Base-by-base conservation (phyloP, 169 alveolate species). In the Eimeria necatrix region DNA sequence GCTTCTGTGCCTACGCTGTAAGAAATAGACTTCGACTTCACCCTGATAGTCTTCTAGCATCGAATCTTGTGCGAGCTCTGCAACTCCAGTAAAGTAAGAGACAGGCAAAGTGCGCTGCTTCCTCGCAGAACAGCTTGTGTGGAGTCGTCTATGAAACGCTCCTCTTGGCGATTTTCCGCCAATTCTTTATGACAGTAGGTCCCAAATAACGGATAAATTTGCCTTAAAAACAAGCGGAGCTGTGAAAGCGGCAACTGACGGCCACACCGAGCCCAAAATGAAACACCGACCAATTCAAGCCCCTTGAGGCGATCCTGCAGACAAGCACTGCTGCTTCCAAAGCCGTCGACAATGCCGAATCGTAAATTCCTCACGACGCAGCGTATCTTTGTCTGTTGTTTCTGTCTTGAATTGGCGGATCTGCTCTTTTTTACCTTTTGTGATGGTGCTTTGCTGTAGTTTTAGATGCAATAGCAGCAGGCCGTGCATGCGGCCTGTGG, bases 221-320 rank as follows among this genome's bases (percentile, higher is more conserved):
- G 60, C 64, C 22, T 76, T 76, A 76, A 76, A 76, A 76, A 46
- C 10, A 76, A 51, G 49, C 48, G 64, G 48, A 49, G 22, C 46
- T 20, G 68, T 49, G 64, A 49, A 76, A 61, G 51, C 51, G 86
- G 46, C 86, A 48, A 14, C 46, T 76, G 10, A 20, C 64, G 6
- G 60, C 48, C 64, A 41, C 86, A 61, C 64, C 51, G n/a, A 8
- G 61, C n/a, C 20, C 48, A 61, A 46, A 76, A 46, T 61, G 48
- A 76, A 32, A 48, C 86, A 64, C 86, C 86, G 86, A 76, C 86
- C 86, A 59, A 48, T 61, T 76, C 86, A 76, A 76, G 86, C 86
- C 86, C 86, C 86, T 32, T 61, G 86, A 76, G 86, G 86, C 86
- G 86, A 49, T n/a, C 48, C 86, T 8, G 64, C 46, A 48, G 86